Evolutionary conservation across 352 stramenopile species (phyloP).

Genomic region (Globisporangium cylindrosporum): DNA sequence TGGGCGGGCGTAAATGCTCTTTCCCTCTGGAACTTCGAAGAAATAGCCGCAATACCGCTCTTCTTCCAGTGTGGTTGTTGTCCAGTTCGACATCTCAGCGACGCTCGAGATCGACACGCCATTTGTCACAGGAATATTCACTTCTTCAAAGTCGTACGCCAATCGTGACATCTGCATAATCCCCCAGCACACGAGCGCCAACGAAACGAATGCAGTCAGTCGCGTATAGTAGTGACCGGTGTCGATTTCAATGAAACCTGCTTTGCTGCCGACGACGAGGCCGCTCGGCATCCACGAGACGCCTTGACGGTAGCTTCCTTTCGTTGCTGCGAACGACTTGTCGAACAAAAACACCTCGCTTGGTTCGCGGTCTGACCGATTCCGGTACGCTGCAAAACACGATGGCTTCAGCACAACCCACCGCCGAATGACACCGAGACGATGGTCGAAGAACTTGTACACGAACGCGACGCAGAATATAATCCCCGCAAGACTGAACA

Average conservation of each 20-base stretch:
- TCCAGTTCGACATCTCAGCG: conserved; percentile 47
- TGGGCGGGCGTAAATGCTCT: conserved; percentile 41
- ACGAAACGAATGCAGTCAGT: conserved; percentile 56
- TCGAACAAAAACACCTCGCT: conserved; percentile 88
- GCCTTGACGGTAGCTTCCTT: conserved; percentile 80
- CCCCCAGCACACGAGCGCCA: conserved; percentile 63
- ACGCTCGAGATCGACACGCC: conserved; percentile 23
- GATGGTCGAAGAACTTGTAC: conserved; percentile 88
- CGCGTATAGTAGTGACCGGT: conserved; percentile 86
- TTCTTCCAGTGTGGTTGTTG: conserved; percentile 10
- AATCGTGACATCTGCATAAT: conserved; percentile 57
- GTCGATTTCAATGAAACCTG: conserved; percentile 83
- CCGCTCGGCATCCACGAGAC: conserved; percentile 88
- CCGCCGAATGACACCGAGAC: conserved; percentile 78
- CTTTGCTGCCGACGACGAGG: conserved; percentile 73
- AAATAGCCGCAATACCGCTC: conserved; percentile 73
- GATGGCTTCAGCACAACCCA: conserved; percentile 87
- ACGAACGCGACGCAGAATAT: conserved; percentile 75
- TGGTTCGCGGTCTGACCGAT: conserved; percentile 69
- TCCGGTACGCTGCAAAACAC: conserved; percentile 79
- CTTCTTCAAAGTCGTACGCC: conserved; percentile 59
- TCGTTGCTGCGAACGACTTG: conserved; percentile 72
- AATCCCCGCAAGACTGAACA: conserved; percentile 48
- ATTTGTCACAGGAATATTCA: conserved; percentile 29
- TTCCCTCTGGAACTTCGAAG: conserved; percentile 48